phyloP scores from a whole-genome alignment of 2,329 filamentous ascomycete genomes.

The Ceratocystis diversiconidia region DNA sequence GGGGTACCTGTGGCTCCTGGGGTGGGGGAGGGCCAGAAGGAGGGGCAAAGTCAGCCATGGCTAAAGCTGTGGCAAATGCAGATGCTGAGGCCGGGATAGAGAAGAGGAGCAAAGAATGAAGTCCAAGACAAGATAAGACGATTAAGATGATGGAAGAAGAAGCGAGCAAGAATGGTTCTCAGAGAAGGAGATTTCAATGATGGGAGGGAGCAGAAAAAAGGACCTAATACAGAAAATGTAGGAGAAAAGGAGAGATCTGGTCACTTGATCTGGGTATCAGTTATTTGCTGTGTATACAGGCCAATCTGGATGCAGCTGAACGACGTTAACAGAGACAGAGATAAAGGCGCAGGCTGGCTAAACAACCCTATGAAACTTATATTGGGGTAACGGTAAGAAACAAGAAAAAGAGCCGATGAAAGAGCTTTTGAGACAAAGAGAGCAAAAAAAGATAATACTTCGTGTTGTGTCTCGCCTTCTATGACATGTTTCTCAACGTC shows the following conservation, averaged over 20 bases:
- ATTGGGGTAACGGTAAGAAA: background rate
- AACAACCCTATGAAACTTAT: background rate
- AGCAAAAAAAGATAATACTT: background rate
- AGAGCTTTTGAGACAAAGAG: background rate
- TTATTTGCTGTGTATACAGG: background rate
- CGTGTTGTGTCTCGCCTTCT: background rate
- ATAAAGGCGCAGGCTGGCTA: background rate
- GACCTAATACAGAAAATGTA: background rate
- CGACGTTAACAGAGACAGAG: background rate
- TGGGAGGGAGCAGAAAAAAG: background rate
- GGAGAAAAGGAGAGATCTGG: background rate
- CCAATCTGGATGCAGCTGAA: background rate
- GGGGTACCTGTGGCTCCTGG: slow-evolving; percentile 45
- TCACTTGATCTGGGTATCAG: background rate
- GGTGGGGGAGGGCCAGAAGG: slow-evolving; percentile 39
- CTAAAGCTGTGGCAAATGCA: background rate
- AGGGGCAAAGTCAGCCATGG: slow-evolving; percentile 41
- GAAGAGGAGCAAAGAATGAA: background rate
- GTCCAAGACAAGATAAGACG: background rate
- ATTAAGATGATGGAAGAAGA: background rate
- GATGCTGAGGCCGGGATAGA: background rate
- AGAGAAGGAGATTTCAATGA: background rate
- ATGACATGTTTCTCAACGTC: background rate
- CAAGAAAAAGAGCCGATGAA: background rate
- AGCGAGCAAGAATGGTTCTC: background rate